A percentile compares a stretch with the other conserved stretches of the same genome.
Conservation (phyloP, 164 flowering plant species). For the Malania oleifera region DNA sequence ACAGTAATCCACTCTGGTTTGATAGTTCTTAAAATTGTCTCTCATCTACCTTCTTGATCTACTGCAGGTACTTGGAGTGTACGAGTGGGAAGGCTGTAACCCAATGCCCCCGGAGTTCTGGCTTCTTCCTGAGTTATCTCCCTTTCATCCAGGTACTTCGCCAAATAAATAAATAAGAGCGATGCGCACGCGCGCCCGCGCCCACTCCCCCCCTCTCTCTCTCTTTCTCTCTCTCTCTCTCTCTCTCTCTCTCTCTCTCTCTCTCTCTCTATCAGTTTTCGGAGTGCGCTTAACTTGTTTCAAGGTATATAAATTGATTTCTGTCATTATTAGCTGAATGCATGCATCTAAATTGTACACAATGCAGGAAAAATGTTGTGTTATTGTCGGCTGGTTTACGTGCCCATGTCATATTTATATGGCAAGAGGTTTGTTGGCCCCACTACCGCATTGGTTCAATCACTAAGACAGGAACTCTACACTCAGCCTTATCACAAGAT, state of each 20-base stretch:
- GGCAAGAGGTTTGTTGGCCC: slow-evolving; percentile 22
- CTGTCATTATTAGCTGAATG: too few species aligned
- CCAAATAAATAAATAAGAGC: too few species aligned
- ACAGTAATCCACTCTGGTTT: too few species aligned
- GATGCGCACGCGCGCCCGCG: too few species aligned
- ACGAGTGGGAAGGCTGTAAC: slow-evolving; percentile 64
- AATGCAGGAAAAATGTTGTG: slow-evolving; percentile 22
- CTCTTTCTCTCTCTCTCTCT: too few species aligned
- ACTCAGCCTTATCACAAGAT: slow-evolving; percentile 12
- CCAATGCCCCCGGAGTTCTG: slow-evolving; percentile 70
- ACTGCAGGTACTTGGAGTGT: slow-evolving; percentile 63
- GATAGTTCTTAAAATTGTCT: too few species aligned
- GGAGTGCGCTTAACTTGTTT: too few species aligned
- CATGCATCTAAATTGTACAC: neutral
- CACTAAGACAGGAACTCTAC: slow-evolving; percentile 16
- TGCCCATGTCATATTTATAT: slow-evolving; percentile 25
- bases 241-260: too few species aligned
- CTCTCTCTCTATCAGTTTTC: too few species aligned
- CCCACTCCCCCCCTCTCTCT: too few species aligned
- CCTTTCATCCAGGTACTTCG: slow-evolving; percentile 51
- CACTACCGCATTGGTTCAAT: slow-evolving; percentile 8
- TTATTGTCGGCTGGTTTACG: slow-evolving; percentile 20
- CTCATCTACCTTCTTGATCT: too few species aligned
- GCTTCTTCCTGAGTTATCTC: slow-evolving; percentile 43
- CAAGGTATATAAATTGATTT: neutral